Conservation (phyloP, 805 yeast species). For the Monosporozyma yasuniensis region DNA sequence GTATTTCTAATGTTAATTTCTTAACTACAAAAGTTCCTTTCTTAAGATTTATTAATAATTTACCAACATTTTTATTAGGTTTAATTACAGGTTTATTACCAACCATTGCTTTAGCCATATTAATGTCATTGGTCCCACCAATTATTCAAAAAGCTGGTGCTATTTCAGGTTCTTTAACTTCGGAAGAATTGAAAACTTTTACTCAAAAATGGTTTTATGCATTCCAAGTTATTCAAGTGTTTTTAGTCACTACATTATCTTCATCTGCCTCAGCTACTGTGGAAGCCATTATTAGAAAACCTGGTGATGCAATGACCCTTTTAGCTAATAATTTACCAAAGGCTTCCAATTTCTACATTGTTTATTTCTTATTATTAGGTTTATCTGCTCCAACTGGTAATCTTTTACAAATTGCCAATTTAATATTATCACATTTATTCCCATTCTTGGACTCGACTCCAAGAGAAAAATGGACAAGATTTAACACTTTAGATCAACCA, state of each 20-base stretch:
- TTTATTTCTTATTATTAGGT: slow-evolving; percentile 76
- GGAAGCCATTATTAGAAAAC: slow-evolving; percentile 55
- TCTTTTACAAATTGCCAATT: slow-evolving; percentile 63
- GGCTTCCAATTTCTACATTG: slow-evolving; percentile 83
- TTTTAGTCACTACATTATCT: slow-evolving; percentile 72
- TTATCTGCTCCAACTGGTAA: slow-evolving; percentile 68
- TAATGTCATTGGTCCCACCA: slow-evolving; percentile 83
- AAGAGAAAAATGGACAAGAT: slow-evolving; percentile 82
- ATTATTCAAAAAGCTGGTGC: slow-evolving; percentile 71
- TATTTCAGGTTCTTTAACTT: slow-evolving; percentile 60
- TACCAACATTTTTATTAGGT: slow-evolving; percentile 69
- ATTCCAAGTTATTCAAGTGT: slow-evolving; percentile 84
- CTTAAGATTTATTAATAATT: slow-evolving; percentile 62
- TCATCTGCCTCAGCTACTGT: slow-evolving; percentile 76
- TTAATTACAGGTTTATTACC: slow-evolving; percentile 83
- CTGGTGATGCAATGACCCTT: slow-evolving; percentile 61
- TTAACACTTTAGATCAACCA: slow-evolving; percentile 52
- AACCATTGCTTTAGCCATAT: slow-evolving; percentile 64
- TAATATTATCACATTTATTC: slow-evolving; percentile 62
- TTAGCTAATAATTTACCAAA: slow-evolving; percentile 75
- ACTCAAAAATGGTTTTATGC: slow-evolving; percentile 86
- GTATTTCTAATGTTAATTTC: slow-evolving; percentile 75
- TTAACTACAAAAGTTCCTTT: slow-evolving; percentile 65
- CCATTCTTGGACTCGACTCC: slow-evolving; percentile 82
- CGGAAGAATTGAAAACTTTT: slow-evolving; percentile 65